Evolutionary conservation across 2,329 filamentous ascomycete genomes (phyloP), one percentile per base, ranked within the genome.

Genomic region (Ceratocystiopsis minuta): DNA sequence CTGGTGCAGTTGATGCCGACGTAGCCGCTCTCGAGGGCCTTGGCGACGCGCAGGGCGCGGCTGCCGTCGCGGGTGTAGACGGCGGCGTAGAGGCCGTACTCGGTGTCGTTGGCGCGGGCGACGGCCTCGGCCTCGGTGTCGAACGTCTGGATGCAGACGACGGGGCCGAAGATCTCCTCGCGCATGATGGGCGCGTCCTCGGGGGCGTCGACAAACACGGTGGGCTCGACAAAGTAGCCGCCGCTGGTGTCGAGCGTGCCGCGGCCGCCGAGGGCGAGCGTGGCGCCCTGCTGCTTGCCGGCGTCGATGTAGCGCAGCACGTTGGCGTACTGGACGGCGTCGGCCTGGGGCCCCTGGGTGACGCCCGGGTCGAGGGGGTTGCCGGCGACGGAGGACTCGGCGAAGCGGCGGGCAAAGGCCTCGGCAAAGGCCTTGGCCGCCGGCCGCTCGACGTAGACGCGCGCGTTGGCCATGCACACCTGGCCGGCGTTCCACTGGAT

Each of bases 121-220:
- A 72, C 49, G 1, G 64, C 66, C 43, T 72, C 66, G 17, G 62
- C 60, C 48, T 72, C 68, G 0, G 59, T 62, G 47, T 65, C 65
- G 56, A 72, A 73, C 0, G 60, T 62, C 40, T 58, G 59, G 46
- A 72, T 61, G 32, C 60, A 60, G 2, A 68, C 64, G 37, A 73
- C 68, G 4, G 68, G 68, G 1, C 68, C 68, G 45, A 72, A 72
- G 10, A 72, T 61, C 47, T 71, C 66, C 48, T 70, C 64, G n/a
- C 59, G 57, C 52, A 61, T 63, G 42, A 70, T 61, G 41, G 54
- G 50, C 3, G 57, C 55, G 32, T 55, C 46, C 42, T 61, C 57
- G 18, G 57, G 53, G 7, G 57, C 51, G 35, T 58, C 48, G 24
- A 51, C 51, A 52, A 64, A 64, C 36, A 65, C 56, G 24, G 60